A percentile compares a stretch with the other conserved stretches of the same genome.
Conservation (phyloP, 345 rosid genomes). For the Barbarea vulgaris region DNA sequence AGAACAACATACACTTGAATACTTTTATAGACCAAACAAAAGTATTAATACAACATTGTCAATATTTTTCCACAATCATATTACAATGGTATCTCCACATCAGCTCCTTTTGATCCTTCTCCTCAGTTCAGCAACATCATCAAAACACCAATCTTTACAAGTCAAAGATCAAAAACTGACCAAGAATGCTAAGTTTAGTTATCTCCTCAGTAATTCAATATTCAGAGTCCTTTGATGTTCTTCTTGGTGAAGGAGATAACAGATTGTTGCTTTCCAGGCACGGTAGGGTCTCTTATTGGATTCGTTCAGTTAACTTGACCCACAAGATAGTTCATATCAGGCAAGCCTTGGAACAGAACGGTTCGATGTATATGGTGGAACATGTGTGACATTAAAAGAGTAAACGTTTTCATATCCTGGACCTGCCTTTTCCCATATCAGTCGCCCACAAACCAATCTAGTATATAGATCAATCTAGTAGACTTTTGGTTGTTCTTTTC, state of each 20-base stretch:
- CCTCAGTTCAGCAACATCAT: conserved; percentile 32
- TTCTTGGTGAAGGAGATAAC: conserved; percentile 78
- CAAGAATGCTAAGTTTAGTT: conserved; percentile 10
- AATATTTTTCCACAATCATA: conserved; percentile 24
- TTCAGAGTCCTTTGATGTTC: conserved; percentile 50
- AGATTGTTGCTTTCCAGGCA: conserved; percentile 94
- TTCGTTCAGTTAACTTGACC: conserved; percentile 62
- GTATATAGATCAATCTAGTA: background rate
- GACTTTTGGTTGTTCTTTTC: background rate
- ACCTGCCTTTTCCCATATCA: conserved; percentile 60
- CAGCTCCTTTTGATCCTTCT: conserved; percentile 30
- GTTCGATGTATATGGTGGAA: conserved; percentile 51
- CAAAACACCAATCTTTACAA: conserved; percentile 33
- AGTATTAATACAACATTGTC: conserved; percentile 34
- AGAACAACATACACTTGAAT: conserved; percentile 31
- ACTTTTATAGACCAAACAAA: conserved; percentile 38
- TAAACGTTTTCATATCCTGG: conserved; percentile 69
- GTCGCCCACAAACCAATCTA: conserved; percentile 84
- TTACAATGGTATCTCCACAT: conserved; percentile 29
- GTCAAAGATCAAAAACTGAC: conserved; percentile 23
- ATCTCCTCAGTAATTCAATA: conserved; percentile 34
- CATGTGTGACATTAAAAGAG: conserved; percentile 80
- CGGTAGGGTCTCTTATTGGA: conserved; percentile 48
- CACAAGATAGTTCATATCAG: conserved; percentile 66
- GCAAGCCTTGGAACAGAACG: conserved; percentile 68